phyloP scores from a whole-genome alignment of 257 asterid genomes.

The Scutellaria galericulata region DNA sequence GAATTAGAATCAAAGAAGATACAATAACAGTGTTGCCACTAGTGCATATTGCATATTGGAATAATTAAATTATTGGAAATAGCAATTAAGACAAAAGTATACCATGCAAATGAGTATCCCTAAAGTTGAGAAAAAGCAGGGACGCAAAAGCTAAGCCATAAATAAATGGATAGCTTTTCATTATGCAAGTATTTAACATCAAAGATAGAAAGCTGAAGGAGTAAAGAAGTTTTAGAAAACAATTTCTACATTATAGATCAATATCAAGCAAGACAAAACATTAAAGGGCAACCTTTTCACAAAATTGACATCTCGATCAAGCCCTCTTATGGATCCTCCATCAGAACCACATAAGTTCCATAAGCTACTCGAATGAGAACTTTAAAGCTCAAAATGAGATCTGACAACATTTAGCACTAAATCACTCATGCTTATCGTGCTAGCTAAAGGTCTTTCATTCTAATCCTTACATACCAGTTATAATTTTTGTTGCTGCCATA shows the following conservation, averaged over 20 bases:
- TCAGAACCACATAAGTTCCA: constrained; percentile 24
- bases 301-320: background rate
- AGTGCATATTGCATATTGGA: background rate
- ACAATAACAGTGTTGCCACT: too few species aligned
- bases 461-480: background rate
- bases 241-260: constrained; percentile 12
- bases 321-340: constrained; percentile 25
- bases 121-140: constrained; percentile 27
- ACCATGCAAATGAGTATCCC: constrained; percentile 20
- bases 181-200: constrained; percentile 5
- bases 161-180: constrained; percentile 21
- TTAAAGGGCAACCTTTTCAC: constrained; percentile 4
- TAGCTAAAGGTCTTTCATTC: constrained; percentile 10
- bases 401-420: constrained; percentile 35
- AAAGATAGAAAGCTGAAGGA: constrained; percentile 32
- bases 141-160: constrained; percentile 32
- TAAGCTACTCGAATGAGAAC: constrained; percentile 12
- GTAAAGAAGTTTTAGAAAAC: constrained; percentile 18
- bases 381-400: constrained; percentile 29
- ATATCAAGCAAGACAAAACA: constrained; percentile 20
- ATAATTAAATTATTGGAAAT: constrained; percentile 6
- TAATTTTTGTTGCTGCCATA: background rate
- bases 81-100: constrained; percentile 26
- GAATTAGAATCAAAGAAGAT: too few species aligned
- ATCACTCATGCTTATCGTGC: constrained; percentile 16